phyloP scores from a whole-genome alignment of 2,329 filamentous ascomycete genomes.

The Fusarium setosum region DNA sequence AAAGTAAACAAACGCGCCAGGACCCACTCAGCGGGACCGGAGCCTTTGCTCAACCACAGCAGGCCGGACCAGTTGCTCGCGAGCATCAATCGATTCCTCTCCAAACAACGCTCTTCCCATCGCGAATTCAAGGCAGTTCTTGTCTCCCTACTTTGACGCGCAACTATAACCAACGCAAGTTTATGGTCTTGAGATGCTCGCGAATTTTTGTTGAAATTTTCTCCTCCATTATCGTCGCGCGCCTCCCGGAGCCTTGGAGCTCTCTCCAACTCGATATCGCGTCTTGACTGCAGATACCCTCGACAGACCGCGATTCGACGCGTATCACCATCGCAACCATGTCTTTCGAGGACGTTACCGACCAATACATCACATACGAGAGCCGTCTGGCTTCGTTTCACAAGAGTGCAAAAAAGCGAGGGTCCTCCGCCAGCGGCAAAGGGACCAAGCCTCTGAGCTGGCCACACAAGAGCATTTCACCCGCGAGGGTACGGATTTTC shows the following conservation, averaged over 20 bases:
- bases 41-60: slow-evolving; percentile 15
- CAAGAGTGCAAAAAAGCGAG: slow-evolving; percentile 73
- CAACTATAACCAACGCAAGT: background rate
- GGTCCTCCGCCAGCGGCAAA: slow-evolving; percentile 68
- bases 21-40: slow-evolving; percentile 30
- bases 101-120: slow-evolving; percentile 23
- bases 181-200: slow-evolving; percentile 33
- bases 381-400: slow-evolving; percentile 86
- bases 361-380: slow-evolving; percentile 72
- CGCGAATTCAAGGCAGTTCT: slow-evolving; percentile 7
- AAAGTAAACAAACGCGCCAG: slow-evolving; percentile 51
- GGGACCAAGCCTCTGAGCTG: slow-evolving; percentile 72
- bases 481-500: slow-evolving; percentile 44
- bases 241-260: slow-evolving; percentile 12
- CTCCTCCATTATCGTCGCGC: slow-evolving; percentile 5
- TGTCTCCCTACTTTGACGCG: slow-evolving; percentile 9
- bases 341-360: slow-evolving; percentile 52
- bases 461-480: slow-evolving; percentile 71
- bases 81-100: slow-evolving; percentile 31
- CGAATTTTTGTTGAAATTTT: slow-evolving; percentile 19
- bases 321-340: slow-evolving; percentile 41
- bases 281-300: slow-evolving; percentile 26
- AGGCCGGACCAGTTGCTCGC: slow-evolving; percentile 16
- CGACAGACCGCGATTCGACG: slow-evolving; percentile 31
- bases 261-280: slow-evolving; percentile 29